Conservation (phyloP, 2,329 filamentous ascomycete genomes). For the Plenodomus tracheiphilus region DNA sequence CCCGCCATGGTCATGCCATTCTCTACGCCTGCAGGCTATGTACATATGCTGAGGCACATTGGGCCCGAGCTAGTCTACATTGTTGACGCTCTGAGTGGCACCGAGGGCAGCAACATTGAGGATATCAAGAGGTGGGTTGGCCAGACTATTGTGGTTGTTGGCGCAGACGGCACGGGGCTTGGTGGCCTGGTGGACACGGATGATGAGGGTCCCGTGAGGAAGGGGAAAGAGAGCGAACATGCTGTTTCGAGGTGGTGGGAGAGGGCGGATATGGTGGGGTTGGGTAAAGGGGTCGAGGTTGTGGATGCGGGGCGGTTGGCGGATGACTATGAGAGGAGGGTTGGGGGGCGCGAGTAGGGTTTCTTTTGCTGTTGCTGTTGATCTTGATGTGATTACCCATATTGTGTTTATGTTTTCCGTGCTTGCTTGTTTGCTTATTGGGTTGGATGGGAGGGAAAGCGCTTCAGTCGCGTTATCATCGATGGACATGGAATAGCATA, state of each 20-base stretch:
- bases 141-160: constrained; percentile 63
- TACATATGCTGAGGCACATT: constrained; percentile 84
- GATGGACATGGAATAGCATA: too few species aligned
- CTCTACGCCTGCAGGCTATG: constrained; percentile 77
- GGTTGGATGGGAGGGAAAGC: background rate
- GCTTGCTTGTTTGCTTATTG: background rate
- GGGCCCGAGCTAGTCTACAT: constrained; percentile 86
- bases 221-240: constrained; percentile 34
- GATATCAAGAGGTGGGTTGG: constrained; percentile 66
- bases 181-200: constrained; percentile 61
- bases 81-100: constrained; percentile 79
- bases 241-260: constrained; percentile 70
- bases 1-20: constrained; percentile 88
- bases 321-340: constrained; percentile 83
- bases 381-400: background rate
- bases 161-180: constrained; percentile 48
- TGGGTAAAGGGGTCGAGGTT: constrained; percentile 84
- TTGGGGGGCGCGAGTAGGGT: constrained; percentile 61
- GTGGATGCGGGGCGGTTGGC: constrained; percentile 80
- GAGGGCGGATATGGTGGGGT: constrained; percentile 76
- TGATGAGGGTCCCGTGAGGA: constrained; percentile 55
- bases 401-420: background rate
- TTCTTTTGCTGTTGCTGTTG: background rate
- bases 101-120: constrained; percentile 72
- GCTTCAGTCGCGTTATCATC: too few species aligned